These are phyloP conservation scores for Dipodascus albidus DNA, from an alignment of 805 yeast species.

Conservation along the genomic window DNA sequence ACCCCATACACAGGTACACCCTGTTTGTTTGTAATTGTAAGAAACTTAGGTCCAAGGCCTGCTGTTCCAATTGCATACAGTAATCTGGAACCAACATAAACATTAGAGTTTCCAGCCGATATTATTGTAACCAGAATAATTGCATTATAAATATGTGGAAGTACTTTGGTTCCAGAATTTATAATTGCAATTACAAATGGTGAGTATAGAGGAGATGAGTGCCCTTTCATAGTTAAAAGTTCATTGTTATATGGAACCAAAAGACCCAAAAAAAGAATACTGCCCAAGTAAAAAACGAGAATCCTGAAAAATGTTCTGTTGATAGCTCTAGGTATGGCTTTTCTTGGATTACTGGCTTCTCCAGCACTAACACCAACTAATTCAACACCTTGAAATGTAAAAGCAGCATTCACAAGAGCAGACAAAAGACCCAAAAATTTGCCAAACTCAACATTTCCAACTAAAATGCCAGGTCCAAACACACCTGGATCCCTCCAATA, in stretches of 20 bases:
- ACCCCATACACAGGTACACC: conserved; percentile 42
- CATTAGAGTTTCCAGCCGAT: conserved; percentile 55
- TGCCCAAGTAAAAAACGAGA: conserved; percentile 39
- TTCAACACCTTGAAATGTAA: conserved; percentile 49
- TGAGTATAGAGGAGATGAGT: conserved; percentile 30
- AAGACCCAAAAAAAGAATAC: conserved; percentile 43
- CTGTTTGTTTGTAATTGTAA: conserved; percentile 35
- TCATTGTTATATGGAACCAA: conserved; percentile 48
- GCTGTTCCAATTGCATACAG: conserved; percentile 47
- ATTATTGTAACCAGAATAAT: conserved; percentile 50
- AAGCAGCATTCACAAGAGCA: conserved; percentile 46
- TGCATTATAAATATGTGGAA: conserved; percentile 44
- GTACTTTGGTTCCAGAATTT: conserved; percentile 33
- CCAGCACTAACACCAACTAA: conserved; percentile 49
- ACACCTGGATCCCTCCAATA: conserved; percentile 45
- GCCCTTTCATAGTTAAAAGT: conserved; percentile 25
- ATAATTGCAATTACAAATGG: conserved; percentile 35
- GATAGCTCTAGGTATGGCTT: conserved; percentile 47
- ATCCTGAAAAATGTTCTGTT: conserved; percentile 46
- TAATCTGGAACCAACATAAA: conserved; percentile 54
- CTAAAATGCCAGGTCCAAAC: conserved; percentile 21
- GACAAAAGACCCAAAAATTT: conserved; percentile 33
- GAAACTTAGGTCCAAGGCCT: conserved; percentile 45
- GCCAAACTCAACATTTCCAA: not conserved
- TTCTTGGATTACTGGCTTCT: conserved; percentile 47